These are phyloP conservation scores for Monotropa hypopitys DNA, from an alignment of 179 eudicot genomes.

Conservation along the genomic window DNA sequence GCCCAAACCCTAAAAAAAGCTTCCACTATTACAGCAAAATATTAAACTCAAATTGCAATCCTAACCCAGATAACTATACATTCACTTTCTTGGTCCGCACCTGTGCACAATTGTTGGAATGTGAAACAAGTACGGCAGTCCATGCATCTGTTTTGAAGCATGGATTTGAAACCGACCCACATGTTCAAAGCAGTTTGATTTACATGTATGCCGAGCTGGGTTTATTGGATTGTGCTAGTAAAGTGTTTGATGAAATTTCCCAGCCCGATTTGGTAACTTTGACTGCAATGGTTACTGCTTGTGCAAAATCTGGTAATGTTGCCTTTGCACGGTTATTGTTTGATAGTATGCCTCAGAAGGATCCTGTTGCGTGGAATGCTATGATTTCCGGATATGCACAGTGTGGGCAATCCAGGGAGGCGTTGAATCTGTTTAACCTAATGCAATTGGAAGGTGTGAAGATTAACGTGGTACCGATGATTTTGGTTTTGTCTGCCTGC, in stretches of 20 bases:
- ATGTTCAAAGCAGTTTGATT: too few species aligned
- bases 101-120: conserved; percentile 9
- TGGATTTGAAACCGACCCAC: too few species aligned
- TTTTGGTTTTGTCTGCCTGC: too few species aligned
- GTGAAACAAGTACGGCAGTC: conserved; percentile 7
- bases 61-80: conserved; percentile 21
- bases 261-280: conserved; percentile 3
- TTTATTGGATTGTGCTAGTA: background rate
- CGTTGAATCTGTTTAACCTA: background rate
- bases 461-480: conserved; percentile 2
- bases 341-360: conserved; percentile 4
- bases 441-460: conserved; percentile 11
- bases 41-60: conserved; percentile 6
- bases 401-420: conserved; percentile 5
- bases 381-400: background rate
- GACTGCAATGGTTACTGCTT: conserved; percentile 4
- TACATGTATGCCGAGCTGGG: conserved; percentile 6
- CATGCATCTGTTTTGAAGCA: too few species aligned
- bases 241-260: background rate
- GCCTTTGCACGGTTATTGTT: background rate
- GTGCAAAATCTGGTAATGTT: background rate
- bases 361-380: background rate
- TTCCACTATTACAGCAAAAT: conserved; percentile 17
- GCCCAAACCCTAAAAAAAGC: conserved; percentile 18
- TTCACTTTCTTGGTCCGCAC: conserved; percentile 26